Evolutionary conservation across 2,329 filamentous ascomycete genomes (phyloP).

Genomic region (Pseudofabraea citricarpa): DNA sequence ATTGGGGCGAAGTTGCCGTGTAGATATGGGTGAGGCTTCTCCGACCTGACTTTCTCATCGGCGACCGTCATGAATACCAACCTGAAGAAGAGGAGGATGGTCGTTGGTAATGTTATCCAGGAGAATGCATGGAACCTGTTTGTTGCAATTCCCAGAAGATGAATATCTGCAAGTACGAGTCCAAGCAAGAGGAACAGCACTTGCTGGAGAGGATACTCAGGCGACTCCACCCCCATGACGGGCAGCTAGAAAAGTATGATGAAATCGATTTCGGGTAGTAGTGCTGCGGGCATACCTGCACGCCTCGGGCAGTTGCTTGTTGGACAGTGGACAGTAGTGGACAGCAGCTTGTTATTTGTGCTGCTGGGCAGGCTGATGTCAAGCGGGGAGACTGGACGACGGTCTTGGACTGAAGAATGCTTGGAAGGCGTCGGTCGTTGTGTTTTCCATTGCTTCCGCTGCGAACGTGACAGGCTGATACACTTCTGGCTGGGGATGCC

Average conservation of each 20-base stretch:
- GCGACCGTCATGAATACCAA: background rate
- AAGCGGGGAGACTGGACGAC: no score
- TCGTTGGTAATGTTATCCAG: background rate
- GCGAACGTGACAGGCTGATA: no score
- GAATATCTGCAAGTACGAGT: background rate
- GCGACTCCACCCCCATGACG: background rate
- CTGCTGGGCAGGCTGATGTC: no score
- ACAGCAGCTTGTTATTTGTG: no score
- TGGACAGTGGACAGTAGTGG: no score
- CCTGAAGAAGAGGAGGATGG: background rate
- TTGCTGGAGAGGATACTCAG: background rate
- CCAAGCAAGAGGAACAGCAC: background rate
- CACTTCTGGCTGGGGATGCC: no score
- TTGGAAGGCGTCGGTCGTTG: no score
- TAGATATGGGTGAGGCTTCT: constrained; percentile 41
- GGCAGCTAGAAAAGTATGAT: background rate
- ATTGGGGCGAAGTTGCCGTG: constrained; percentile 68
- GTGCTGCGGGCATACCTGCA: no score
- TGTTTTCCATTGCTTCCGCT: no score
- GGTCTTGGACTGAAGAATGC: no score
- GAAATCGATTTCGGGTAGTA: no score
- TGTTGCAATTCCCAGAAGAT: background rate
- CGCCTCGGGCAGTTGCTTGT: no score
- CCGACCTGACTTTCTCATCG: constrained; percentile 15
- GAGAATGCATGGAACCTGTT: constrained; percentile 2